These are phyloP conservation scores for Auricularia heimuer DNA, from an alignment of 768 basidiomycete genomes.

Conservation along the genomic window DNA sequence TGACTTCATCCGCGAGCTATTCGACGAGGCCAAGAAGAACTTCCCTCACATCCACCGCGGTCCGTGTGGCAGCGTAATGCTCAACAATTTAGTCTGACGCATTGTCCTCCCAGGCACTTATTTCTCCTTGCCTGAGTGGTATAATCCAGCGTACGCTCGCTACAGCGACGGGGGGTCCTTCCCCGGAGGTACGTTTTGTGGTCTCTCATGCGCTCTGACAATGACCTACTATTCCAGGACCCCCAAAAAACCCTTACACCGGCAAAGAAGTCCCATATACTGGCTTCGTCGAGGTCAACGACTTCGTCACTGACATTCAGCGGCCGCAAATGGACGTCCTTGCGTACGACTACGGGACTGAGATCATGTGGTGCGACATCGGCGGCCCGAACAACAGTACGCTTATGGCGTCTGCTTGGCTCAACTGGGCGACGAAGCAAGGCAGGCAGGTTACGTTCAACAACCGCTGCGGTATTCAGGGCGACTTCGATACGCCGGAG, in stretches of 20 bases:
- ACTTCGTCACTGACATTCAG: conserved; percentile 43
- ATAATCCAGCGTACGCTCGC: not conserved
- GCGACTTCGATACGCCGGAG: conserved; percentile 13
- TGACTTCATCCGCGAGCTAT: conserved; percentile 41
- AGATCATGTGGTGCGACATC: conserved; percentile 54
- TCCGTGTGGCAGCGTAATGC: not conserved
- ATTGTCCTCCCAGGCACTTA: conserved; percentile 29
- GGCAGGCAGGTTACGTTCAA: conserved; percentile 12
- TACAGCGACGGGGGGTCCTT: not conserved
- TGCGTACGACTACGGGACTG: conserved; percentile 35
- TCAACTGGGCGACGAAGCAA: conserved; percentile 12
- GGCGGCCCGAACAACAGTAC: conserved; percentile 17
- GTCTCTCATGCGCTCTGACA: not conserved
- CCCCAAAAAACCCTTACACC: conserved; percentile 36
- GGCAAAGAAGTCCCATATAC: conserved; percentile 37
- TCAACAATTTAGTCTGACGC: not conserved
- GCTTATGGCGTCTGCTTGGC: conserved; percentile 10
- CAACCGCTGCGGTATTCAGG: conserved; percentile 11
- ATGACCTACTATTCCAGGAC: not conserved
- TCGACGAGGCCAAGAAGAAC: conserved; percentile 38
- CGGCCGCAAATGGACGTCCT: conserved; percentile 43
- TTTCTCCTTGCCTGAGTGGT: conserved; percentile 49
- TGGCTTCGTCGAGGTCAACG: conserved; percentile 36
- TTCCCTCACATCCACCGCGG: conserved; percentile 41
- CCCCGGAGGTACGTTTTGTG: not conserved